Evolutionary conservation across 139 green algal genomes (phyloP).

Genomic region (Chlorella sp.): DNA sequence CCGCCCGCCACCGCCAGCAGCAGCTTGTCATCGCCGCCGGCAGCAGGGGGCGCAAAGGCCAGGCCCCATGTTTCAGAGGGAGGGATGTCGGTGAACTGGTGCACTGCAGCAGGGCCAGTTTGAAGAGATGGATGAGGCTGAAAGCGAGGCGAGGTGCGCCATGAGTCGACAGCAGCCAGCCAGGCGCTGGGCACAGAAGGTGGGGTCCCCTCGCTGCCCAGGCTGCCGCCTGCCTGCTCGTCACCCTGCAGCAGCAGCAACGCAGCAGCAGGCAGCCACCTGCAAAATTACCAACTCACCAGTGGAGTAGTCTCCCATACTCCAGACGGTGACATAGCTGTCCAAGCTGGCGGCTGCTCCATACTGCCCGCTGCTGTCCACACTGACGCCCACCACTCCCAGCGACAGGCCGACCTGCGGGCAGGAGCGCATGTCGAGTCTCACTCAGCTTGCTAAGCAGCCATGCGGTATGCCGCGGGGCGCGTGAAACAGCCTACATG

Average conservation of each 20-base stretch:
- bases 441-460: too few species aligned
- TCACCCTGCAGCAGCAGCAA: not conserved
- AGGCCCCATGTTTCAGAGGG: slow-evolving; percentile 91
- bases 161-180: too few species aligned
- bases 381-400: slow-evolving; percentile 84
- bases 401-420: slow-evolving; percentile 77
- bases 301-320: slow-evolving; percentile 54
- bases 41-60: slow-evolving; percentile 64
- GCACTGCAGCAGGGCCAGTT: not conserved
- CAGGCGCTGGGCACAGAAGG: too few species aligned
- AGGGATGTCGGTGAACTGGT: slow-evolving; percentile 68
- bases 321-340: slow-evolving; percentile 84
- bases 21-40: slow-evolving; percentile 40
- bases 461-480: too few species aligned
- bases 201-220: too few species aligned
- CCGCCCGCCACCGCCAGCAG: slow-evolving; percentile 77
- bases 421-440: too few species aligned
- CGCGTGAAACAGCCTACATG: too few species aligned
- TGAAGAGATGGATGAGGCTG: too few species aligned
- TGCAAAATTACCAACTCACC: too few species aligned
- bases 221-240: too few species aligned
- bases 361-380: slow-evolving; percentile 70
- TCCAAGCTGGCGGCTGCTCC: slow-evolving; percentile 86
- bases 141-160: too few species aligned
- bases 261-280: not conserved